Evolutionary conservation across 2,329 filamentous ascomycete species (phyloP), one percentile per base, ranked within the genome.

Genomic region (Stylonectria norvegica): DNA sequence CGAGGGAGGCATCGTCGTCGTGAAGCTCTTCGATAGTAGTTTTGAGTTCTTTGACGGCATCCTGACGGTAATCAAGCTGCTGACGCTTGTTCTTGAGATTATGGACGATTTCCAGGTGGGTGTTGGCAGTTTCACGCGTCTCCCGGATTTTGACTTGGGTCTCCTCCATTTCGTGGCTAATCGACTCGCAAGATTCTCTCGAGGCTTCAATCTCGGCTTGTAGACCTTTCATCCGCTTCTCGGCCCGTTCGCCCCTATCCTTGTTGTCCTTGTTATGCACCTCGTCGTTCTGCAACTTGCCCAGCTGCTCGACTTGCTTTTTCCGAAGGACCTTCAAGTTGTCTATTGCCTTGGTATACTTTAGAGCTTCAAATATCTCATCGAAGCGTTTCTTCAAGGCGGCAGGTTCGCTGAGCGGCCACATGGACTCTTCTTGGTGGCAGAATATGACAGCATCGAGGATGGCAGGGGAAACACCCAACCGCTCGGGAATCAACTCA

Each of bases 401-500:
- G 0, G 79, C 72, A 0, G 93, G 89, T 57, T 95, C 88, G 59
- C 89, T 94, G 75, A 98, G 83, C 0, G 93, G 93, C 93, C 93
- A 98, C 19, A 97, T 68, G 18, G 91, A 96, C 53, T 98, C 93
- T 61, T 98, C 93, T 61, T 98, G 93, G 60, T 98, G 93, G 62
- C 93, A 98, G 67, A 98, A 98, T 53, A 98, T 96, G 61, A 98
- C 93, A 43, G 85, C 86, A 52, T 97, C 90, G 18, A 98, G 76
- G 40, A 98, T 83, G 10, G 93, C 90, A 40, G 84, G 83, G 2
- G 89, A 93, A 4, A 96, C 93, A 25, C 93, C 93, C 1, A 98
- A 76, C 50, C 88, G 85, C 52, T 86, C 79, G 0, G 91, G 89
- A 62, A 98, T 84, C 52, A 91, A 78, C 50, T 83, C 76, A 62